phyloP scores from a whole-genome alignment of 2,329 filamentous ascomycete species.

The Aureobasidium leucospermi region DNA sequence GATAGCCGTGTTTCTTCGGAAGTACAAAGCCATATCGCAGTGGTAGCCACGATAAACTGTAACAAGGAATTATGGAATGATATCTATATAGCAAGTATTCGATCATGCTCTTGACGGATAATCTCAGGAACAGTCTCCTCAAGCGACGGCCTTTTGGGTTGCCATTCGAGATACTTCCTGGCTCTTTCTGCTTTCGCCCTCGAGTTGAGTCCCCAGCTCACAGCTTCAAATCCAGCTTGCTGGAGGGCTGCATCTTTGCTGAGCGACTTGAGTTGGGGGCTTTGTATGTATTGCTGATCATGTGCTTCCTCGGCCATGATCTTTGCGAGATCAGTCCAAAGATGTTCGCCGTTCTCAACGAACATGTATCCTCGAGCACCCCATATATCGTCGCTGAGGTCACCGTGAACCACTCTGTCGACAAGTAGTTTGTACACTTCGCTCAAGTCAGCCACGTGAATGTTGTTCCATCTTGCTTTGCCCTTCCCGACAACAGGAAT shows the following conservation, averaged over 20 bases:
- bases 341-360: slow-evolving; percentile 52
- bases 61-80: background rate
- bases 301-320: slow-evolving; percentile 51
- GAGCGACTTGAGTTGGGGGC: slow-evolving; percentile 30
- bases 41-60: too few species aligned
- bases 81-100: background rate
- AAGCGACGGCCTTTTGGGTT: slow-evolving; percentile 43
- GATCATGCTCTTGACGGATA: slow-evolving; percentile 13
- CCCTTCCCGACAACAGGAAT: slow-evolving; percentile 52
- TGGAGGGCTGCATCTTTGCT: slow-evolving; percentile 38
- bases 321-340: slow-evolving; percentile 36
- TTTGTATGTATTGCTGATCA: slow-evolving; percentile 44
- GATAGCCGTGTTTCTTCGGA: too few species aligned
- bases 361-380: slow-evolving; percentile 60
- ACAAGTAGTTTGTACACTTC: slow-evolving; percentile 47
- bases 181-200: slow-evolving; percentile 48
- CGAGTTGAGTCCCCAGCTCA: slow-evolving; percentile 54
- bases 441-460: slow-evolving; percentile 55
- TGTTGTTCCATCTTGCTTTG: slow-evolving; percentile 47
- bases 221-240: slow-evolving; percentile 38
- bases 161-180: slow-evolving; percentile 51
- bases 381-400: slow-evolving; percentile 42
- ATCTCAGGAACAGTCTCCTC: slow-evolving; percentile 42
- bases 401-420: slow-evolving; percentile 40
- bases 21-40: too few species aligned